A percentile compares a stretch with the other conserved stretches of the same genome.
phyloP scores from a whole-genome alignment of 2,329 filamentous ascomycete genomes.

The Tolypocladium album region DNA sequence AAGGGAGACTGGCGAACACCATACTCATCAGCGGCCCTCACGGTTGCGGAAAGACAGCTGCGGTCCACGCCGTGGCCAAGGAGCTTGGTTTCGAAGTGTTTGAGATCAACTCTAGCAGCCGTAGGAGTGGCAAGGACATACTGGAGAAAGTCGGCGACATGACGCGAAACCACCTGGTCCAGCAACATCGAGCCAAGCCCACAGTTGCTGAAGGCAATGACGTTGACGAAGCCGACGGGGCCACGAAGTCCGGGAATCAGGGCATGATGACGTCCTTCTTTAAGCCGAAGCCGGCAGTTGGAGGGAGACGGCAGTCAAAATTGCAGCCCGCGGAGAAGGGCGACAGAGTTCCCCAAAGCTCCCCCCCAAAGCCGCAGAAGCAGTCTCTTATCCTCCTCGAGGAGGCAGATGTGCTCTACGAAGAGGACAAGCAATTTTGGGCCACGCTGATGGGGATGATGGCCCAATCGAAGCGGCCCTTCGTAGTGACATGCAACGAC shows the following conservation, averaged over 20 bases:
- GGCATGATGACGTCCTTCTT: slow-evolving; percentile 77
- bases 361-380: slow-evolving; percentile 52
- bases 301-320: slow-evolving; percentile 14
- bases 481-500: slow-evolving; percentile 92
- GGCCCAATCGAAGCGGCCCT: slow-evolving; percentile 75
- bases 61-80: slow-evolving; percentile 82
- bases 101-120: slow-evolving; percentile 78
- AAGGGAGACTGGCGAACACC: slow-evolving; percentile 53
- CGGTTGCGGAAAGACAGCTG: slow-evolving; percentile 87
- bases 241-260: slow-evolving; percentile 59
- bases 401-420: slow-evolving; percentile 87
- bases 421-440: slow-evolving; percentile 96
- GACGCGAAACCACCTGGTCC: slow-evolving; percentile 87
- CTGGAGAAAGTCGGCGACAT: slow-evolving; percentile 91
- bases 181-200: slow-evolving; percentile 28
- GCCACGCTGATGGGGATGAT: slow-evolving; percentile 68
- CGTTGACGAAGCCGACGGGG: slow-evolving; percentile 26
- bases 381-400: slow-evolving; percentile 92
- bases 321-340: slow-evolving; percentile 17
- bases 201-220: slow-evolving; percentile 16
- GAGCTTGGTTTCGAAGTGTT: slow-evolving; percentile 92
- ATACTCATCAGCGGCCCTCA: slow-evolving; percentile 83
- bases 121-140: slow-evolving; percentile 81
- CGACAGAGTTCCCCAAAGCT: slow-evolving; percentile 18
- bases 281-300: slow-evolving; percentile 35